These are phyloP conservation scores for Yarrowia osloensis DNA, from an alignment of 805 yeast species.

Conservation along the genomic window DNA sequence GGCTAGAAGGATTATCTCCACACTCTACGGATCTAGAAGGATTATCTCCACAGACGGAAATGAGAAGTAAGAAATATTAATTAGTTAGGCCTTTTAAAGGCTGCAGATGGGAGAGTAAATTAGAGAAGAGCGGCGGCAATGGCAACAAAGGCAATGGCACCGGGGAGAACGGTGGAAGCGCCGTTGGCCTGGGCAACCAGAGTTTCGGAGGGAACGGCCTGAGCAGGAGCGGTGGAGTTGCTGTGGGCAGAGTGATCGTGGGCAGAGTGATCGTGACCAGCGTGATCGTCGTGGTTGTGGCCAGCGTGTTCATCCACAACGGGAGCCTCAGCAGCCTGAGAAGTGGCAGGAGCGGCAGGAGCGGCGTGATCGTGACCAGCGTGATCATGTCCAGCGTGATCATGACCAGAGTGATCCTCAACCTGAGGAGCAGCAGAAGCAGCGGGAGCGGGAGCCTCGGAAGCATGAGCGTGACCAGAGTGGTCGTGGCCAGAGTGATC, in stretches of 20 bases:
- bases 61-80: background rate
- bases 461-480: too few species aligned
- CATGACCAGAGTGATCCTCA: too few species aligned
- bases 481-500: too few species aligned
- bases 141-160: background rate
- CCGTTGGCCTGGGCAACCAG: background rate
- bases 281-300: background rate
- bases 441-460: too few species aligned
- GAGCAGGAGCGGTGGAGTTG: background rate
- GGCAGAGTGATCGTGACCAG: background rate
- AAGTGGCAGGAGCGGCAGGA: too few species aligned
- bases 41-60: too few species aligned
- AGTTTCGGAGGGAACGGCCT: background rate
- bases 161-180: background rate
- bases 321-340: too few species aligned
- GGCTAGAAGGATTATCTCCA: too few species aligned
- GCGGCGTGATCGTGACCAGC: background rate
- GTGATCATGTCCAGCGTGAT: background rate
- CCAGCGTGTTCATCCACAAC: background rate
- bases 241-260: background rate
- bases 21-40: too few species aligned
- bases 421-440: too few species aligned
- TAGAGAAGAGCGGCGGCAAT: background rate
- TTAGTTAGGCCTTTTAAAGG: too few species aligned
- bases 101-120: background rate